These are phyloP conservation scores for Solanum sejunctum DNA, from an alignment of 257 asterid species.

Conservation along the genomic window DNA sequence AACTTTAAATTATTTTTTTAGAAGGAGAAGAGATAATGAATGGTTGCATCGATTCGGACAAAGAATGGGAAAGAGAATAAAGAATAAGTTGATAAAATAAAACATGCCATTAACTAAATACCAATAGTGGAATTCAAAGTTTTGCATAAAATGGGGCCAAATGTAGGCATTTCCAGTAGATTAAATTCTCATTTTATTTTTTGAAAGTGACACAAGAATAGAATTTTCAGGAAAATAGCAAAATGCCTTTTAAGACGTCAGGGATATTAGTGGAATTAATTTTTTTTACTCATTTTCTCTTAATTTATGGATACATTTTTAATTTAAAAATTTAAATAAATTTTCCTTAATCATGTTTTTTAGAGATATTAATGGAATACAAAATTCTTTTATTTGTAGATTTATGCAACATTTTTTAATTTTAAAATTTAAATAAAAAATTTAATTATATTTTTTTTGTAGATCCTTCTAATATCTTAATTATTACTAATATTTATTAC, in stretches of 20 bases:
- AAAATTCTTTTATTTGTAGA: neutral
- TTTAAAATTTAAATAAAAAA: too few species aligned
- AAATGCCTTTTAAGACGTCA: neutral
- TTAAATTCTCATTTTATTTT: neutral
- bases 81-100: neutral
- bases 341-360: too few species aligned
- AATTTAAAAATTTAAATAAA: too few species aligned
- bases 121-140: neutral
- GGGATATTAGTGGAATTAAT: neutral
- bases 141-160: neutral
- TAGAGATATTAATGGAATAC: neutral
- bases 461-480: too few species aligned
- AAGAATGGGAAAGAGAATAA: neutral
- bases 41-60: neutral
- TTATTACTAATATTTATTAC: too few species aligned
- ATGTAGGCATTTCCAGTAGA: neutral
- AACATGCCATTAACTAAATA: neutral
- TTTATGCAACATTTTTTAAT: too few species aligned
- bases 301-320: too few species aligned
- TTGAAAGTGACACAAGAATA: neutral
- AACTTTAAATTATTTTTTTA: neutral
- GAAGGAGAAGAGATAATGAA: neutral
- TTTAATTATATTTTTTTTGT: too few species aligned
- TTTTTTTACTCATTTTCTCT: neutral
- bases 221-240: neutral